A percentile compares a stretch with the other conserved stretches of the same genome.
Conservation (phyloP, 129 eudicot species). For the Pittosporum tobira region DNA sequence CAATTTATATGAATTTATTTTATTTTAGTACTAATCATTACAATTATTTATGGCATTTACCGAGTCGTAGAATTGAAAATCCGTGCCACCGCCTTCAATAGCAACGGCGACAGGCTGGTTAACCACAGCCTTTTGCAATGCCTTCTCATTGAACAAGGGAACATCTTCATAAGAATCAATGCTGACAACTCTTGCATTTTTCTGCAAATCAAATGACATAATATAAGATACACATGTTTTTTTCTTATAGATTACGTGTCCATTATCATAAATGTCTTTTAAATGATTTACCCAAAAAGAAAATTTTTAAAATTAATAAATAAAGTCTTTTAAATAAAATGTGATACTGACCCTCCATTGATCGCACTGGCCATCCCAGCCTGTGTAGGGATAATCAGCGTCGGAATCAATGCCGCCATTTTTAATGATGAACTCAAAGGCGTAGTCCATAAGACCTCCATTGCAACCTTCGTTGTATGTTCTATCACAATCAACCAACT, state of each 20-base stretch:
- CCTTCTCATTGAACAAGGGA: constrained; percentile 18
- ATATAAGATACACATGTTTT: not conserved
- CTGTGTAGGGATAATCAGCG: constrained; percentile 40
- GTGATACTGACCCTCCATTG: constrained; percentile 23
- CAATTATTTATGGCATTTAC: too few relatives aligned
- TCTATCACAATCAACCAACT: constrained; percentile 43
- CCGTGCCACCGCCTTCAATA: constrained; percentile 41
- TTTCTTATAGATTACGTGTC: too few relatives aligned
- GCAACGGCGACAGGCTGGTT: constrained; percentile 35
- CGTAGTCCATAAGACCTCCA: constrained; percentile 53
- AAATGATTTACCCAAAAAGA: too few relatives aligned
- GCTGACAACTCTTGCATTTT: constrained; percentile 37
- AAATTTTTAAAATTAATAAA: too few relatives aligned
- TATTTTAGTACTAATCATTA: too few relatives aligned
- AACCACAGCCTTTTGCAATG: constrained; percentile 28
- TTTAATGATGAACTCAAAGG: constrained; percentile 37
- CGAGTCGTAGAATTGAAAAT: constrained; percentile 25
- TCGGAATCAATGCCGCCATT: constrained; percentile 49
- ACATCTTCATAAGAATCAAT: constrained; percentile 45
- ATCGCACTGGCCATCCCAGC: constrained; percentile 34
- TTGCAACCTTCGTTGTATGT: constrained; percentile 35
- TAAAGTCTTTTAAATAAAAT: not conserved
- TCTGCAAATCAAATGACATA: constrained; percentile 11
- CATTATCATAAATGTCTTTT: too few relatives aligned
- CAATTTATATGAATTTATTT: too few relatives aligned